These are phyloP conservation scores for Saccharomyces cerevisiae DNA, from an alignment of 805 yeast genomes.

Conservation along the genomic window DNA sequence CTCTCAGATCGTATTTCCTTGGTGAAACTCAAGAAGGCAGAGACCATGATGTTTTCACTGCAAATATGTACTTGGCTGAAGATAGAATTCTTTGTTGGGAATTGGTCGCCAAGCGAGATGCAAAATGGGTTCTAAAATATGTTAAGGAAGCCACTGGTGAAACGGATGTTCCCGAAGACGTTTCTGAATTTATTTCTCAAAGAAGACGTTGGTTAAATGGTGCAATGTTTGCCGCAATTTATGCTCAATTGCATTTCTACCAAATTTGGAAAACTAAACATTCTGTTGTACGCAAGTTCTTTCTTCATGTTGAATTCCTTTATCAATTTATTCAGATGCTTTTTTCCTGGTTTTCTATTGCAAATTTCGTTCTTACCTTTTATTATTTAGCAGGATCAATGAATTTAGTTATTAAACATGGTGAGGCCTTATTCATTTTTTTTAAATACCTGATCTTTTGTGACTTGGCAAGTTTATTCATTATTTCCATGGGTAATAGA, in stretches of 20 bases:
- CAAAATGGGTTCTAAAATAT: slow-evolving; percentile 84
- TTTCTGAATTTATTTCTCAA: slow-evolving; percentile 91
- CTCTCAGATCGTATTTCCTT: slow-evolving; percentile 77
- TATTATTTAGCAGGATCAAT: slow-evolving; percentile 88
- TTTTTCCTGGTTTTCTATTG: slow-evolving; percentile 87
- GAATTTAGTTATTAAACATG: slow-evolving; percentile 48
- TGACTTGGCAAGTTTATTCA: slow-evolving; percentile 77
- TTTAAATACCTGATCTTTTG: slow-evolving; percentile 81
- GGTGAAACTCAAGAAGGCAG: slow-evolving; percentile 64
- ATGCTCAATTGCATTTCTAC: slow-evolving; percentile 75
- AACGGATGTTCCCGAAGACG: slow-evolving; percentile 92
- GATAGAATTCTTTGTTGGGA: slow-evolving; percentile 97
- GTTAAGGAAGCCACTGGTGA: slow-evolving; percentile 92
- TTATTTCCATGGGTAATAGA: slow-evolving; percentile 92
- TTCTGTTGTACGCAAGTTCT: slow-evolving; percentile 66
- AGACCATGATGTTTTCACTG: slow-evolving; percentile 76
- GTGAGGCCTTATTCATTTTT: slow-evolving; percentile 72
- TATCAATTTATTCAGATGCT: slow-evolving; percentile 74
- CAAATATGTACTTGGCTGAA: slow-evolving; percentile 95
- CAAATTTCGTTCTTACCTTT: slow-evolving; percentile 87
- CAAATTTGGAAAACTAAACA: slow-evolving; percentile 88
- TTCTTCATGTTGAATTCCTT: slow-evolving; percentile 78
- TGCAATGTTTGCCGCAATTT: slow-evolving; percentile 92
- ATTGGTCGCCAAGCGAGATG: slow-evolving; percentile 73
- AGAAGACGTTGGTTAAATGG: slow-evolving; percentile 98